A percentile compares a stretch with the other conserved stretches of the same genome.
Evolutionary conservation across 2,329 filamentous ascomycete species (phyloP).

Genomic region (Penicillium verrucosum): DNA sequence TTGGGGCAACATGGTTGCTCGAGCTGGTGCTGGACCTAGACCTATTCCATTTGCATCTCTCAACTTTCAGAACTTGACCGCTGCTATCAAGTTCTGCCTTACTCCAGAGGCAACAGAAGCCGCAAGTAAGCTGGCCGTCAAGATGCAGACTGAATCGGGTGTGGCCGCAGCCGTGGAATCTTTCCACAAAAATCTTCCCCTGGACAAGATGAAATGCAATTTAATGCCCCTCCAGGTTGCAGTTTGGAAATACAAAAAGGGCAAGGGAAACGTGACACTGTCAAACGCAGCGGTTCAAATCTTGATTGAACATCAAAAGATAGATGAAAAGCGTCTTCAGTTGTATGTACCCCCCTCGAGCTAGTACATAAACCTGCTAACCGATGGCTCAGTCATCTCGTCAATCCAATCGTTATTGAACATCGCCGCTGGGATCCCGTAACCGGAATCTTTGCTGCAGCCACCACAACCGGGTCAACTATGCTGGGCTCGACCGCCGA

Average conservation of each 20-base stretch:
- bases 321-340: conserved; percentile 22
- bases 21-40: conserved; percentile 48
- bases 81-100: conserved; percentile 47
- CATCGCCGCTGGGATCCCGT: conserved; percentile 37
- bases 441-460: conserved; percentile 27
- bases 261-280: conserved; percentile 12
- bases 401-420: conserved; percentile 33
- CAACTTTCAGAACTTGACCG: conserved; percentile 44
- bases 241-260: conserved; percentile 17
- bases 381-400: conserved; percentile 19
- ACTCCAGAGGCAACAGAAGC: conserved; percentile 35
- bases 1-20: conserved; percentile 53
- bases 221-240: conserved; percentile 28
- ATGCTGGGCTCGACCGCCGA: conserved; percentile 25
- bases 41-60: conserved; percentile 49
- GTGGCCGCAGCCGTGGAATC: conserved; percentile 42
- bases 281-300: conserved; percentile 27
- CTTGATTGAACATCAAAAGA: conserved; percentile 21
- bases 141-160: conserved; percentile 45
- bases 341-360: conserved; percentile 12
- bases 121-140: conserved; percentile 37
- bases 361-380: not conserved
- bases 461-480: conserved; percentile 24
- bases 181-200: conserved; percentile 42
- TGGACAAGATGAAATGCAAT: conserved; percentile 26